Base-by-base conservation (phyloP, 768 basidiomycete species). In the Lactarius psammicola region DNA sequence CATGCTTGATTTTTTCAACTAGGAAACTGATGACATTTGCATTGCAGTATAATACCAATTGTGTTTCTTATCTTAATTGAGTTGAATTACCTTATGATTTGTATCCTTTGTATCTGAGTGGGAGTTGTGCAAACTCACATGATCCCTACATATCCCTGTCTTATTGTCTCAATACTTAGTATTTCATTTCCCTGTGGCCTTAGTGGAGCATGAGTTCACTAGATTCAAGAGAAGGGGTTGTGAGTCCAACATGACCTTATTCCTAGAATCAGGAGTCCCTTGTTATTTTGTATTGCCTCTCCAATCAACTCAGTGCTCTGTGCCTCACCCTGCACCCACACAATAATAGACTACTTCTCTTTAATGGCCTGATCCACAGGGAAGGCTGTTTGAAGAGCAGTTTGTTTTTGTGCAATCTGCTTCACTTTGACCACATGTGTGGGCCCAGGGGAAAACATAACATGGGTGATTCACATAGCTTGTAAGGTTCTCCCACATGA, bases 321-420 rank as follows among this genome's bases (percentile, higher is more conserved):
- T 18, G 97, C 97, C 78, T 99, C 97, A 83, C 97, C 97, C 79
- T 97, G 91, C 3, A 97, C 97, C 38, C 95, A 88, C 63, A 99
- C 93, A 67, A 99, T 98, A 73, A 98, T 99, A 28, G 94, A 95
- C 92, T 97, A 89, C 81, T 99, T 98, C 81, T 99, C 97, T 78
- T 99, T 97, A 69, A 97, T 89, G 33, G 97, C 97, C 78, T 98
- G 95, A 75, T 99, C 97, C 55, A 99, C 97, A 66, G 98, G 81
- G 85, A 97, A 99, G 8, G 97, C 97, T 2, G 97, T 97, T 61
- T 95, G 85, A 62, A 98, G 82, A 10, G 97, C 97, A 49, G 95
- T 98, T 87, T 99, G 97, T n/a, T n/a, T n/a, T 85, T 99, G 97
- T n/a, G 97, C 97, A 71, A 99, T 90, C 78, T 94, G 92, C 78